Conservation (phyloP, 768 basidiomycete genomes). For the Suillus decipiens region DNA sequence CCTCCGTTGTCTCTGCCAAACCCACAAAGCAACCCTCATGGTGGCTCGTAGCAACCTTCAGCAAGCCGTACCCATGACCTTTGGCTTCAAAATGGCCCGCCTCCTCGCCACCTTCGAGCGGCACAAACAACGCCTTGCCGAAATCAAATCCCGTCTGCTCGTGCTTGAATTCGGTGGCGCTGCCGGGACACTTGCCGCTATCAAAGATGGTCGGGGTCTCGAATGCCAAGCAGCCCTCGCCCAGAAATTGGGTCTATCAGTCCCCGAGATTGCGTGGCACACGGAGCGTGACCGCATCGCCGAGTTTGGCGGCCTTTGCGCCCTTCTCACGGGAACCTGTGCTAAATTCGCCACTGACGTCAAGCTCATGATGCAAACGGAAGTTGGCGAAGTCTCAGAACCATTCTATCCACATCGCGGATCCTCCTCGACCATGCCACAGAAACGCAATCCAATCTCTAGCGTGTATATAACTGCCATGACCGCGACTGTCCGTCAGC, state of each 20-base stretch:
- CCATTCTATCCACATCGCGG: constrained; percentile 45
- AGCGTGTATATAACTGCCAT: constrained; percentile 48
- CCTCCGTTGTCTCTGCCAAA: constrained; percentile 31
- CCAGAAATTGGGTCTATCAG: constrained; percentile 18
- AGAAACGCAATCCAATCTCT: constrained; percentile 50
- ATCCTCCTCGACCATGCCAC: constrained; percentile 52
- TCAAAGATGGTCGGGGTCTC: constrained; percentile 37
- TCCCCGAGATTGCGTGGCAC: constrained; percentile 36
- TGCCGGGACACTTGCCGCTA: constrained; percentile 46
- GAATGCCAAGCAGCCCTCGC: constrained; percentile 28
- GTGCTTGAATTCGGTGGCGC: constrained; percentile 49
- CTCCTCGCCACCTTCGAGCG: constrained; percentile 45
- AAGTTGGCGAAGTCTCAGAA: constrained; percentile 47
- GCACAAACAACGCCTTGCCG: constrained; percentile 37
- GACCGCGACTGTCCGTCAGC: constrained; percentile 42
- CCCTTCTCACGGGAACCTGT: constrained; percentile 45
- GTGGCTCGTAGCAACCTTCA: constrained; percentile 49
- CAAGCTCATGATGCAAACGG: constrained; percentile 50
- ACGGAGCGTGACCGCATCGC: constrained; percentile 48
- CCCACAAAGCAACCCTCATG: constrained; percentile 43
- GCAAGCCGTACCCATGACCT: constrained; percentile 49
- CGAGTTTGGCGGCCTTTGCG: constrained; percentile 45
- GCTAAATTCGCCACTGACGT: constrained; percentile 47
- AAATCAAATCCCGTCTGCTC: constrained; percentile 40
- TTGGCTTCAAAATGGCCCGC: constrained; percentile 49